Conservation (phyloP, 768 basidiomycete species). For the Melanogaster broomeanus region DNA sequence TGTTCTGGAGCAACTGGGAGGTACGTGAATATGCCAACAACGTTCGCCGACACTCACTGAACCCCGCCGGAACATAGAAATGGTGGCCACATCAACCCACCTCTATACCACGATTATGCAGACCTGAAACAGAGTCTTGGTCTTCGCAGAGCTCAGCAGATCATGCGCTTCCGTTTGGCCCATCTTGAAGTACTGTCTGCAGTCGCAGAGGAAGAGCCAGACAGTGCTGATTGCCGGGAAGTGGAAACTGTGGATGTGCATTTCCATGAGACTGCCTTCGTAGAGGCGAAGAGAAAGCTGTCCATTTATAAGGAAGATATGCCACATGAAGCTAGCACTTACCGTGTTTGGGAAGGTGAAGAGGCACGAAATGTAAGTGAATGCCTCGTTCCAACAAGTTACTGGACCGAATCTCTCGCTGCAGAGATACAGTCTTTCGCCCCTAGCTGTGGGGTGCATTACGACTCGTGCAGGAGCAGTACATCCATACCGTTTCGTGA, state of each 20-base stretch:
- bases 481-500: constrained; percentile 72
- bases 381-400: not conserved
- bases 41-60: not conserved
- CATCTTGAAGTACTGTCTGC: constrained; percentile 35
- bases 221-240: constrained; percentile 30
- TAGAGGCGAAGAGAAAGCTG: constrained; percentile 45
- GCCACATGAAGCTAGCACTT: constrained; percentile 44
- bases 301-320: constrained; percentile 48
- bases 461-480: constrained; percentile 58
- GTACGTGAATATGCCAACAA: constrained; percentile 27
- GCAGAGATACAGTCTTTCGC: constrained; percentile 53
- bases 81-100: constrained; percentile 52
- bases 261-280: constrained; percentile 33
- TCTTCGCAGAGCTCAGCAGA: constrained; percentile 36
- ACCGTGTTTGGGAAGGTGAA: constrained; percentile 29
- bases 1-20: constrained; percentile 57
- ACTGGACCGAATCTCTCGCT: not conserved
- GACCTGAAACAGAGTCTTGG: constrained; percentile 41
- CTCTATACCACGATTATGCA: constrained; percentile 47
- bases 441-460: constrained; percentile 50
- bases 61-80: constrained; percentile 33
- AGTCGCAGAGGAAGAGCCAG: constrained; percentile 31
- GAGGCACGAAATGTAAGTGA: constrained; percentile 37
- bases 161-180: constrained; percentile 41
- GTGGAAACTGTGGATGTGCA: constrained; percentile 37